Percentiles rank a stretch among this genome's conserved stretches.
phyloP scores from a whole-genome alignment of 2,329 filamentous ascomycete genomes.

The Phoma sp. region DNA sequence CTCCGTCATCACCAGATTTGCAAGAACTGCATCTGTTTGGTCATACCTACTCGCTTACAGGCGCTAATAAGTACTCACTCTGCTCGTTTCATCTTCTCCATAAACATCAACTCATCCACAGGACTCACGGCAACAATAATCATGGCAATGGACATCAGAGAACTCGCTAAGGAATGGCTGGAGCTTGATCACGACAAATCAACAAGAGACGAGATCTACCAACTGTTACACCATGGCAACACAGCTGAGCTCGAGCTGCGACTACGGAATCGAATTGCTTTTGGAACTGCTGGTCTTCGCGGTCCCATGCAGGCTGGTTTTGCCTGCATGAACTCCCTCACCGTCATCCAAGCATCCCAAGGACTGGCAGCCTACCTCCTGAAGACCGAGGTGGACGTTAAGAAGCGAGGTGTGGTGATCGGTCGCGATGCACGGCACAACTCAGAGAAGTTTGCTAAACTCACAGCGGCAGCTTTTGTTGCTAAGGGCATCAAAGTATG shows the following conservation, averaged over 20 bases:
- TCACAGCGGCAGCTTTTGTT: conserved; percentile 66
- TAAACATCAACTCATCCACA: background rate
- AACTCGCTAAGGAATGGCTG: conserved; percentile 64
- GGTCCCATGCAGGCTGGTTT: conserved; percentile 72
- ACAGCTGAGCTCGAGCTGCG: conserved; percentile 59
- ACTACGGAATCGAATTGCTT: conserved; percentile 63
- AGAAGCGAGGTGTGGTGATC: conserved; percentile 61
- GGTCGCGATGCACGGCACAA: conserved; percentile 69
- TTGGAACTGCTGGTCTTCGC: conserved; percentile 67
- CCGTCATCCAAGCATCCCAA: conserved; percentile 68
- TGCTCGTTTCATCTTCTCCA: background rate
- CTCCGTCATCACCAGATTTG: conserved; percentile 37
- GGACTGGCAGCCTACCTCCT: conserved; percentile 68
- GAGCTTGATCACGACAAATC: conserved; percentile 61
- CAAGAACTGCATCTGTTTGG: conserved; percentile 23
- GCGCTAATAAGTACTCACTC: conserved; percentile 10
- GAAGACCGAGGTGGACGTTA: conserved; percentile 51
- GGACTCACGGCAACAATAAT: background rate
- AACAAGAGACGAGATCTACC: conserved; percentile 62
- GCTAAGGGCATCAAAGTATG: conserved; percentile 64
- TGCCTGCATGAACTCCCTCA: conserved; percentile 65
- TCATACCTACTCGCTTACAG: conserved; percentile 11
- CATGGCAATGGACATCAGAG: conserved; percentile 46
- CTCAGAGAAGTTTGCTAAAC: conserved; percentile 65
- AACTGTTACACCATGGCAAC: conserved; percentile 56